Percentiles rank a stretch among this genome's conserved stretches.
These are phyloP conservation scores for Nissolia schottii DNA, from an alignment of 306 rosid genomes.

Conservation along the genomic window DNA sequence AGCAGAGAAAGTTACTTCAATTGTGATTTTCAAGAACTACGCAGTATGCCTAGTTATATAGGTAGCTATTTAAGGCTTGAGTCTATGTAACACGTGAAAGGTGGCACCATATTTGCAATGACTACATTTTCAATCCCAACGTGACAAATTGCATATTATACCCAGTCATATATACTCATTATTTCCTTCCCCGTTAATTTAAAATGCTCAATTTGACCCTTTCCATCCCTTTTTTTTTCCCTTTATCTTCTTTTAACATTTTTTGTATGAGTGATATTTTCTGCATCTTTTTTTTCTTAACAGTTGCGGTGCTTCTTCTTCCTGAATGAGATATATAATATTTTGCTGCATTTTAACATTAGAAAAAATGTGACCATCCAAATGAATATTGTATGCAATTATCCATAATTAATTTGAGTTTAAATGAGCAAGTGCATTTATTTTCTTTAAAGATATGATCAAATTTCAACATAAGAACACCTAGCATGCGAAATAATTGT, in stretches of 20 bases:
- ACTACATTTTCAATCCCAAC: too few species aligned
- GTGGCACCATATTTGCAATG: not conserved
- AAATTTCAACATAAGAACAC: too few species aligned
- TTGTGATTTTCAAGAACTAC: not conserved
- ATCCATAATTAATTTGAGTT: too few species aligned
- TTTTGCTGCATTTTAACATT: not conserved
- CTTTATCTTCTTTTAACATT: too few species aligned
- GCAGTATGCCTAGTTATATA: constrained; percentile 25
- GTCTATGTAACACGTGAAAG: constrained; percentile 1
- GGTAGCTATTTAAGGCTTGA: not conserved
- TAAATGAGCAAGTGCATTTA: too few species aligned
- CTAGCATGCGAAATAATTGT: too few species aligned
- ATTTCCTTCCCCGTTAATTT: not conserved
- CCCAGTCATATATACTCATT: not conserved
- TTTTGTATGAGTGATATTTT: too few species aligned
- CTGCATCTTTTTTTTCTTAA: too few species aligned
- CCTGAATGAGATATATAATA: too few species aligned
- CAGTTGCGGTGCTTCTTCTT: too few species aligned
- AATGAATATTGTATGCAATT: not conserved
- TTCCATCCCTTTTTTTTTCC: not conserved
- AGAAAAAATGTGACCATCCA: not conserved
- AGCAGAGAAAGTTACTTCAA: not conserved
- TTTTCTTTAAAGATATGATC: too few species aligned
- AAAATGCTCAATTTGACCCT: constrained; percentile 2
- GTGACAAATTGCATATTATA: not conserved